Conservation (phyloP, 208 protist genomes). For the Wallacemonas sp. region DNA sequence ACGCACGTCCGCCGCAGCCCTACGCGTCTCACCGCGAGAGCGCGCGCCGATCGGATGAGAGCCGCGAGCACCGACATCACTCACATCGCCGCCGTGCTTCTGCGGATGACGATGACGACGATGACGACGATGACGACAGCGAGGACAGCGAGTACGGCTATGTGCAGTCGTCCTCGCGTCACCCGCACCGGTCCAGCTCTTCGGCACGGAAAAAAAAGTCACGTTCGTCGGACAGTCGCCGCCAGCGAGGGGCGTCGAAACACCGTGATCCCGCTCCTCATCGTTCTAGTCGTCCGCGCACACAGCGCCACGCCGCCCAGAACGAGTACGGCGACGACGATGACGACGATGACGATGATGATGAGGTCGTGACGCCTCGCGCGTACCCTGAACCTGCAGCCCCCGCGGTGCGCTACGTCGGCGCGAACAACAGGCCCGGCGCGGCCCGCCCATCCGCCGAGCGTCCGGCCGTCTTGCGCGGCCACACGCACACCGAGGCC, state of each 20-base stretch:
- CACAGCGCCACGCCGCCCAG: no score
- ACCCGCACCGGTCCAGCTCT: no score
- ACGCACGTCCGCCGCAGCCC: not conserved
- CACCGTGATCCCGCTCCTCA: not conserved
- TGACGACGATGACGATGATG: not conserved
- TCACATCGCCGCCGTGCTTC: not conserved
- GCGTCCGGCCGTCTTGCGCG: no score
- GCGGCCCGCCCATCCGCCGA: not conserved
- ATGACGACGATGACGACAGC: not conserved
- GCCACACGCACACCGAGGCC: no score
- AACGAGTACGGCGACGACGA: not conserved
- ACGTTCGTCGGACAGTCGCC: no score
- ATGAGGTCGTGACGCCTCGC: no score
- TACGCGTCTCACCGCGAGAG: not conserved
- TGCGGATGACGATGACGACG: not conserved
- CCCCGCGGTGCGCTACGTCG: conserved; percentile 4
- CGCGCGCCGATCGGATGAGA: not conserved
- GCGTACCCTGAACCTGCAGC: not conserved
- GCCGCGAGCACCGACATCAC: not conserved
- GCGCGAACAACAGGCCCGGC: conserved; percentile 9
- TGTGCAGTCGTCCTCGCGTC: no score
- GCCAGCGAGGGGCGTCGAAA: not conserved
- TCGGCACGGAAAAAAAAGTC: no score
- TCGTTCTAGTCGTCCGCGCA: not conserved
- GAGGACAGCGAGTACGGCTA: no score